Conservation (phyloP, 2,329 filamentous ascomycete species). For the Alternaria incomplexa region DNA sequence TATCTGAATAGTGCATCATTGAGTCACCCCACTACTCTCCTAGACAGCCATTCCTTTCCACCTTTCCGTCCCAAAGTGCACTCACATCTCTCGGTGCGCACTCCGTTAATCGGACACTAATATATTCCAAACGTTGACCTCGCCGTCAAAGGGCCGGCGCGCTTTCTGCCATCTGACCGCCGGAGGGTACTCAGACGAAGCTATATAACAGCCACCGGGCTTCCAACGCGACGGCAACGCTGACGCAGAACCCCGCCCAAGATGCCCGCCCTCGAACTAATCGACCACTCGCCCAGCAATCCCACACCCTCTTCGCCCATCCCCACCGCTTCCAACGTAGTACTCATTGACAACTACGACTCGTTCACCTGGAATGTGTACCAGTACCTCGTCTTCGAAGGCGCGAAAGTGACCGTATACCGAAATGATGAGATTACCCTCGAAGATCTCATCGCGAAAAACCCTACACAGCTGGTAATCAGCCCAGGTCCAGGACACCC, state of each 20-base stretch:
- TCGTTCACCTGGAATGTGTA: slow-evolving; percentile 99
- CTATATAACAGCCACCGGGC: background rate
- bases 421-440: slow-evolving; percentile 91
- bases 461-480: slow-evolving; percentile 91
- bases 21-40: slow-evolving; percentile 20
- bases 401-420: slow-evolving; percentile 85
- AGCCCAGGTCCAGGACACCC: slow-evolving; percentile 96
- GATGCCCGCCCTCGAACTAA: slow-evolving; percentile 58
- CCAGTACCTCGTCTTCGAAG: slow-evolving; percentile 96
- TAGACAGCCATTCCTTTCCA: background rate
- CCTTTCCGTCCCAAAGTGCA: background rate
- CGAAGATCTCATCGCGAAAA: slow-evolving; percentile 79
- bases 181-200: background rate
- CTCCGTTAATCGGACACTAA: background rate
- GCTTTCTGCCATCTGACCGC: background rate
- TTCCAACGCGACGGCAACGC: background rate
- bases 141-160: slow-evolving; percentile 2
- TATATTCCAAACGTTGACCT: background rate
- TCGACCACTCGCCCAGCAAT: slow-evolving; percentile 88
- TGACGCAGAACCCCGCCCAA: slow-evolving; percentile 4
- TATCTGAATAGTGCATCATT: slow-evolving; percentile 11
- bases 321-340: slow-evolving; percentile 82
- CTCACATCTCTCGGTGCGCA: background rate
- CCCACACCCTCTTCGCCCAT: slow-evolving; percentile 76
- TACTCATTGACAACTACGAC: slow-evolving; percentile 99